These are phyloP conservation scores for Salix brachista DNA, from an alignment of 345 rosid genomes.

Conservation along the genomic window DNA sequence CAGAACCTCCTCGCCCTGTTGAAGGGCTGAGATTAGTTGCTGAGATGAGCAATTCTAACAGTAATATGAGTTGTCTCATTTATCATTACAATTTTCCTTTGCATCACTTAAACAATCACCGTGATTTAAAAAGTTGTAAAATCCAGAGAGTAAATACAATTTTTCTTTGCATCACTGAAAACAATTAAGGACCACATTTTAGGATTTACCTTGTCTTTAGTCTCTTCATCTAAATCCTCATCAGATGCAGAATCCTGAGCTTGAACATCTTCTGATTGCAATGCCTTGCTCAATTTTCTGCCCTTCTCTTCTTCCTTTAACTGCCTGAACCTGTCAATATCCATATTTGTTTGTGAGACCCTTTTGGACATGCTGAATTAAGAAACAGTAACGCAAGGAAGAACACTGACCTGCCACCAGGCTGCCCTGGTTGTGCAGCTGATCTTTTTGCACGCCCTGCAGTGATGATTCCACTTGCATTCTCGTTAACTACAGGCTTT, in stretches of 20 bases:
- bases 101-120: not conserved
- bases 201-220: constrained; percentile 42
- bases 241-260: constrained; percentile 44
- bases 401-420: constrained; percentile 63
- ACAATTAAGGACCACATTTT: not conserved
- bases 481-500: constrained; percentile 68
- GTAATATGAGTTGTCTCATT: not conserved
- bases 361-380: constrained; percentile 1
- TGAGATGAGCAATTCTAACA: not conserved
- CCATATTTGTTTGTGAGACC: constrained; percentile 16
- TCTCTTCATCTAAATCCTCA: constrained; percentile 55
- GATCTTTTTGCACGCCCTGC: constrained; percentile 95
- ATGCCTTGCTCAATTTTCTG: constrained; percentile 51
- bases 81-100: not conserved
- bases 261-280: constrained; percentile 44
- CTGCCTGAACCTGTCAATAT: constrained; percentile 62
- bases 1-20: constrained; percentile 62
- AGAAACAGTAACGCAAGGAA: not conserved
- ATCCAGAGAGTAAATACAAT: not conserved
- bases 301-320: constrained; percentile 68
- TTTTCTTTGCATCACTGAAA: not conserved
- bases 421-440: constrained; percentile 57
- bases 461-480: constrained; percentile 77
- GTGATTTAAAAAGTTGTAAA: not conserved
- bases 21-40: constrained; percentile 12